phyloP scores from a whole-genome alignment of 2,329 filamentous ascomycete species.

The Hymenoscyphus fraxineus region DNA sequence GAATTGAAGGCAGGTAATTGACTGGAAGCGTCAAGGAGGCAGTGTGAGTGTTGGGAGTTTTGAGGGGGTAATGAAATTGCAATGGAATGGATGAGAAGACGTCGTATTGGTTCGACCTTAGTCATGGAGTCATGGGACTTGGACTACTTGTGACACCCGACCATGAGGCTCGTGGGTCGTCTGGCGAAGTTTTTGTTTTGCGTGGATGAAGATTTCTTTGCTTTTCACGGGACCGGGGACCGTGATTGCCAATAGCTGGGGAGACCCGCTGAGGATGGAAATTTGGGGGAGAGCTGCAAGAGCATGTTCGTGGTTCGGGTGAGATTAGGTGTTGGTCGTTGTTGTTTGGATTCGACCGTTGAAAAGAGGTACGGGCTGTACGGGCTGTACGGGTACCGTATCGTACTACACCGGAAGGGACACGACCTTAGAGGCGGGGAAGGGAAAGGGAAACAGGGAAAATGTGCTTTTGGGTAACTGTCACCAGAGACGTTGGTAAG shows the following conservation, averaged over 20 bases:
- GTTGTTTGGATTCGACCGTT: neutral
- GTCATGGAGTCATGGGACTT: constrained; percentile 1
- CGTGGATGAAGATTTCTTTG: no score
- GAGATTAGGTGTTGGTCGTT: neutral
- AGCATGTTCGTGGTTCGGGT: neutral
- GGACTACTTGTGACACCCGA: neutral
- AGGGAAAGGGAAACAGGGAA: neutral
- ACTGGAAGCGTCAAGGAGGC: neutral
- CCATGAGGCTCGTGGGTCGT: neutral
- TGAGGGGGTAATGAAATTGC: no score
- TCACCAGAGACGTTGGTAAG: neutral
- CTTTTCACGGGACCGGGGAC: neutral
- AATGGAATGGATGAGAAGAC: neutral
- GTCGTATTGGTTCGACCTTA: constrained; percentile 1
- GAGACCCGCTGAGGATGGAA: neutral
- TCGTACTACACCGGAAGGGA: no score
- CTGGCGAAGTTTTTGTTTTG: neutral
- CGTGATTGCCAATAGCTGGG: neutral
- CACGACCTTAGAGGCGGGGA: neutral
- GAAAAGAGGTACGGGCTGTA: no score
- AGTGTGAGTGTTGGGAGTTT: no score
- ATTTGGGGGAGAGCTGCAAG: neutral
- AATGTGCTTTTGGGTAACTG: neutral
- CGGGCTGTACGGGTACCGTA: no score
- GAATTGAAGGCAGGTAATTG: neutral